Evolutionary conservation across 768 basidiomycete species (phyloP), one percentile per base, ranked within the genome.

Genomic region (Tylopilus sp.): DNA sequence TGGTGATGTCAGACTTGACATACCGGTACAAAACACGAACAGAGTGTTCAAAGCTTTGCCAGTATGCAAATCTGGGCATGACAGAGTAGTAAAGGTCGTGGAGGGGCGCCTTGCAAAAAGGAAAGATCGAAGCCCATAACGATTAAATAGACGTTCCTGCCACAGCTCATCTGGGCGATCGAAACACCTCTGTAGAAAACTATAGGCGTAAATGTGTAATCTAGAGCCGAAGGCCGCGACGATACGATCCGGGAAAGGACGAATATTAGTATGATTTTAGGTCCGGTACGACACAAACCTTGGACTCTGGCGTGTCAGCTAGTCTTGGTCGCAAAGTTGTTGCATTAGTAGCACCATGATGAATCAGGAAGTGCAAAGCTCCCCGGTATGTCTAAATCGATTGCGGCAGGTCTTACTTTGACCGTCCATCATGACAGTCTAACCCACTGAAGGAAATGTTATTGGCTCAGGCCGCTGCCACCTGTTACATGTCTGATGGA

Each of bases 1-100:
- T 69, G 36, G 56, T 6, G 41, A 67, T 54, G 25, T 69, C 68
- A 24, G 59, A 45, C 57, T 63, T 61, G 48, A 62, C 56, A 50
- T 61, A 69, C 50, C 54, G 60, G 56, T 67, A 60, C 19, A 63
- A 52, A 12, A 67, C 56, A 21, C 53, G 51, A 30, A 52, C 24
- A 6, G 50, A 49, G 29, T 50, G 57, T 12, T 41, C 41, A 17
- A 60, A 28, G 50, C 21, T 49, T 19, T 58, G 56, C 59, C 41
- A 52, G 54, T 31, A 50, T 29, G 36, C 44, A 33, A 59, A 43
- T 47, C 36, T 38, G 30, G 51, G 58, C 68, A 65, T 69, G 46
- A 26, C 25, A 41, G 1, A 42, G 54, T 67, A 57, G 63, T 63
- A 52, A 57, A 38, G 36, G n/a, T 61, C 58, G 57, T 60, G 22